Base-by-base conservation (phyloP, 306 rosid genomes). In the Glycine soja region DNA sequence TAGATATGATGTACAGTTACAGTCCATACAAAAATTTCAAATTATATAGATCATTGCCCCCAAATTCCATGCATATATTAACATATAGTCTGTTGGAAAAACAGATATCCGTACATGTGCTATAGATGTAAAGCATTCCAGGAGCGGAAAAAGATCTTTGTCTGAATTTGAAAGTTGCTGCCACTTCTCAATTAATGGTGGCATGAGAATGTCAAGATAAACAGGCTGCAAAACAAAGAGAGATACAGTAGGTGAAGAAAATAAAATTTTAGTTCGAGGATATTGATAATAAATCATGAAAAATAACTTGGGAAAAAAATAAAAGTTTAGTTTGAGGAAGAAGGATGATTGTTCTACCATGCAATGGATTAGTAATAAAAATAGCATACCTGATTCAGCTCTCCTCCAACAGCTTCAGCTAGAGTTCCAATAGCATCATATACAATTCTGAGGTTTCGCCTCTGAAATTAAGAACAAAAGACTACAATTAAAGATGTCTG, bases 351-450 rank as follows among this genome's bases (percentile, higher is more conserved):
- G 40, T 16, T 74, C 68, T 36, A 59, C 45, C 38, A 62, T 62
- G 68, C 43, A 62, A 54, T 70, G 54, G 67, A 57, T n/a, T 15
- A 77, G 67, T 42, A 74, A 15, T 38, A 45, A 66, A 13, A 63
- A 53, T 64, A 46, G 36, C 46, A 59, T 84, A 96, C 99, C 94
- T 86, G 90, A 86, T 96, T 91, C 80, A 96, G 87, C 91, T 93
- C 98, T 59, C 83, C 93, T 34, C 97, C 98, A 70, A 96, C 97
- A 83, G 98, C 97, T 88, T 93, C 99, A 75, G 99, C 99, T 73
- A 96, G 89, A 82, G 99, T 96, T 82, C 98, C 98, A 85, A 96
- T 92, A 70, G 99, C 99, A 86, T 96, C 99, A 70, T 96, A 96
- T 62, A 96, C 98, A 83, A 93, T 92, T 85, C 99, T 89, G 70